Base-by-base conservation (phyloP, 768 basidiomycete genomes). In the Mycena belliarum region DNA sequence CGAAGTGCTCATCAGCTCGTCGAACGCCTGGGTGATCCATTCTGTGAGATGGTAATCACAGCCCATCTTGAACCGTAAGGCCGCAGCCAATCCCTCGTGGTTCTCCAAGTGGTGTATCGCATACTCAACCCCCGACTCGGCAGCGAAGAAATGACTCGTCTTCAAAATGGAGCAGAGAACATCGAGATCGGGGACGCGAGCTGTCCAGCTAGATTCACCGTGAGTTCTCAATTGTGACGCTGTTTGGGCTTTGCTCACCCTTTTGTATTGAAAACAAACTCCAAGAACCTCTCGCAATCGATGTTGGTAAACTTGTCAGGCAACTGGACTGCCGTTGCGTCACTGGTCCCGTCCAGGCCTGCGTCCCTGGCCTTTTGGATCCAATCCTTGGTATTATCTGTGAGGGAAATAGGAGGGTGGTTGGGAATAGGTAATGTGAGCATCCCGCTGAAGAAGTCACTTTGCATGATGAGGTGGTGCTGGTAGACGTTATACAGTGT, bases 401-500 rank as follows among this genome's bases (percentile, higher is more conserved):
- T 48, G 20, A 40, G 15, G 14, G 53, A 24, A 10, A 24, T 4
- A 10, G 38, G n/a, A 15, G 45, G 37, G 2, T 29, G 45, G 1
- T 47, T n/a, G 10, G 53, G 53, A 29, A 15, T 48, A 15, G 53
- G 53, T 25, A 55, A 48, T 35, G 53, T 32, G 18, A 46, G 45
- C 45, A 46, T 46, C n/a, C 45, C 45, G 15, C 14, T 32, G 45
- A 46, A 46, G 29, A 29, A 46, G 2, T 46, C 45, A 15, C 28
- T 46, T 20, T 3, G 45, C 6, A 20, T 7, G 8, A 46, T 29
- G 45, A 46, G 45, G 3, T 29, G 45, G 6, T 29, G 28, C 2
- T 29, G 26, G 10, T 46, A 32, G 45, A 46, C 45, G 18, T 46
- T 46, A 20, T 46, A 46, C 3, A 46, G 45, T 6, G 35, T 35